Evolutionary conservation across 257 asterid genomes (phyloP), one percentile per base, ranked within the genome.

Genomic region (Przewalskia tangutica): DNA sequence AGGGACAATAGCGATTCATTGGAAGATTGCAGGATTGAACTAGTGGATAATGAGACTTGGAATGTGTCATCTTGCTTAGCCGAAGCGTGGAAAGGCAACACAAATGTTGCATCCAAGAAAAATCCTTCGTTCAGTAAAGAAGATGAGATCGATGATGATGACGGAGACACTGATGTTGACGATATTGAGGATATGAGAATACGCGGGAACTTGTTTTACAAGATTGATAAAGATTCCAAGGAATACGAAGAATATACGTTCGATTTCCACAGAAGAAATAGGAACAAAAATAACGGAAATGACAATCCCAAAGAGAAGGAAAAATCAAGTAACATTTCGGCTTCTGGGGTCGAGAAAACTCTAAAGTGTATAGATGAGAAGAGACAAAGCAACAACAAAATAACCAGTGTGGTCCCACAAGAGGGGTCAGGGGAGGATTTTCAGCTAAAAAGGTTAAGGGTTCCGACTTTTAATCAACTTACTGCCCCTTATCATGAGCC

Each of bases 401-500:
- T 27, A 27, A 1, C 32, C 32, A 0, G 32, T 27, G 32, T 27
- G 32, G 32, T 27, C 32, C 32, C 32, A 27, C 32, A 27, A 27
- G 32, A 1, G 32, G 32, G 32, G 32, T 27, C 32, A 27, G 32
- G 32, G 1, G 32, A 27, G 32, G 32, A 27, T 27, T 16, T 83
- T 32, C 83, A 66, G 58, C 77, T 81, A 10, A 90, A 89, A 87
- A 91, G 42, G 88, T 84, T 86, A 80, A 89, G 97, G 79, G 81
- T 84, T 79, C 97, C 82, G 36, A 91, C 98, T 60, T 95, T 91
- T 86, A 95, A 93, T 82, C 97, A 95, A 84, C 89, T 81, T 65
- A 93, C 97, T 3, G 93, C 92, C 8, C 89, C 98, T 48, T 95
- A 91, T 87, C 99, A 95, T 17, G 93, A 92, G 58, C 99, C 97